Evolutionary conservation across 257 asterid species (phyloP), one percentile per base, ranked within the genome.

Genomic region (Fraxinus americana): DNA sequence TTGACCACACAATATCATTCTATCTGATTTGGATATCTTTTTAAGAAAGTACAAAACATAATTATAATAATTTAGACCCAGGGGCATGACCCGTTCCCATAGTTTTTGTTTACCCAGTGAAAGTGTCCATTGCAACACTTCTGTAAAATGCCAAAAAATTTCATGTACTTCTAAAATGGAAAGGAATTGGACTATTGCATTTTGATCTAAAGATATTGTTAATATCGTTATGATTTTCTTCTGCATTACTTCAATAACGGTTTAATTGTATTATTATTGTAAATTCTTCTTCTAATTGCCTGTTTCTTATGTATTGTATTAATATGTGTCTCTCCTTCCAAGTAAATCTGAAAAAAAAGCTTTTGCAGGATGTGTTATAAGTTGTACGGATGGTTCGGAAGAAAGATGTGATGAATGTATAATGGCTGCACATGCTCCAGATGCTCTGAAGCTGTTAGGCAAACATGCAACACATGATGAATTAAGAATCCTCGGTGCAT

Each of bases 381-480:
- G 85, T 50, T 88, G 90, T 73, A 81, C 74, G 63, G 90, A 90
- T 72, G 97, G 94, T 3, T 77, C 85, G 5, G 78, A 87, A 65
- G 96, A 93, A 4, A 72, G 25, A 67, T 91, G 79, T 10, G 90
- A 95, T 43, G 85, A 83, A 12, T 91, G 99, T 91, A 84, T 95
- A 79, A 81, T 95, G 21, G 98, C 92, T 78, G 86, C 96, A 41
- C 99, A 93, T 78, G 99, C 98, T 50, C 98, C 98, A 4, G 96
- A 95, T 85, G 89, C 98, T 70, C 82, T 95, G 52, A 85, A 84
- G 30, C 84, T 95, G 89, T 80, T 93, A 65, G 97, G 99, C 27
- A 74, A 90, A 25, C 79, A 88, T 78, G 97, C 93, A 25, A 91
- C 97, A 30, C 83, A 61, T 29, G 94, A 93, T 59, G 99, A 95